Evolutionary conservation across 2,329 filamentous ascomycete species (phyloP).

Genomic region (Xylaria hypoxylon): DNA sequence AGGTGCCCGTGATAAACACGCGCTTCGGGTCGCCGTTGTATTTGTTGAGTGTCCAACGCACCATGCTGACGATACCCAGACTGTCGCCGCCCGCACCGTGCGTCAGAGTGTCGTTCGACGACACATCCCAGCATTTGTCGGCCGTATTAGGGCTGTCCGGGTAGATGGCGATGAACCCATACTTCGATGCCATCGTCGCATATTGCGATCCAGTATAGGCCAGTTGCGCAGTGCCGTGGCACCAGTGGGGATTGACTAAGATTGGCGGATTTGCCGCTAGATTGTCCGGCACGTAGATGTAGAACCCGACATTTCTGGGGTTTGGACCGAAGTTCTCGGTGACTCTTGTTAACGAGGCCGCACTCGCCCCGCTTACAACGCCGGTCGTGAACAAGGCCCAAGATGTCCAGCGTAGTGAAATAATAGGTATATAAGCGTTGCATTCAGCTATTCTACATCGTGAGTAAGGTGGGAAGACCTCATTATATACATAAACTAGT

Average conservation of each 20-base stretch:
- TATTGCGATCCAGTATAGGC: slow-evolving; percentile 65
- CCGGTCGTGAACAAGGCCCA: slow-evolving; percentile 21
- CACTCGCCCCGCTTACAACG: slow-evolving; percentile 18
- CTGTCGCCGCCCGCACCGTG: slow-evolving; percentile 55
- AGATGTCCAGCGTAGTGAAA: too few relatives aligned
- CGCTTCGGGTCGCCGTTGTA: slow-evolving; percentile 51
- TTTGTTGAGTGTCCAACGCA: slow-evolving; percentile 50
- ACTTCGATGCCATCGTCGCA: slow-evolving; percentile 62
- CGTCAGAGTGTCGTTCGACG: slow-evolving; percentile 54
- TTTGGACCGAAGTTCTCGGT: slow-evolving; percentile 57
- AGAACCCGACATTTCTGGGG: slow-evolving; percentile 64
- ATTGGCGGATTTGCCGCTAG: slow-evolving; percentile 60
- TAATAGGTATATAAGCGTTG: too few relatives aligned
- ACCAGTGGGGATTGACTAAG: slow-evolving; percentile 69
- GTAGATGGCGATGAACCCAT: slow-evolving; percentile 55
- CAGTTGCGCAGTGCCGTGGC: slow-evolving; percentile 63
- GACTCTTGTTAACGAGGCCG: slow-evolving; percentile 49
- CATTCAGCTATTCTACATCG: too few relatives aligned
- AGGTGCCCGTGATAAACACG: slow-evolving; percentile 50
- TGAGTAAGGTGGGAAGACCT: too few relatives aligned
- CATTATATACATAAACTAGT: too few relatives aligned
- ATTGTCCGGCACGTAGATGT: slow-evolving; percentile 61
- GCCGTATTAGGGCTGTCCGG: slow-evolving; percentile 51
- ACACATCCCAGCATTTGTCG: slow-evolving; percentile 69
- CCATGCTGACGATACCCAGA: slow-evolving; percentile 55